Conservation (phyloP, 257 asterid species). For the Ligustrum vulgare region DNA sequence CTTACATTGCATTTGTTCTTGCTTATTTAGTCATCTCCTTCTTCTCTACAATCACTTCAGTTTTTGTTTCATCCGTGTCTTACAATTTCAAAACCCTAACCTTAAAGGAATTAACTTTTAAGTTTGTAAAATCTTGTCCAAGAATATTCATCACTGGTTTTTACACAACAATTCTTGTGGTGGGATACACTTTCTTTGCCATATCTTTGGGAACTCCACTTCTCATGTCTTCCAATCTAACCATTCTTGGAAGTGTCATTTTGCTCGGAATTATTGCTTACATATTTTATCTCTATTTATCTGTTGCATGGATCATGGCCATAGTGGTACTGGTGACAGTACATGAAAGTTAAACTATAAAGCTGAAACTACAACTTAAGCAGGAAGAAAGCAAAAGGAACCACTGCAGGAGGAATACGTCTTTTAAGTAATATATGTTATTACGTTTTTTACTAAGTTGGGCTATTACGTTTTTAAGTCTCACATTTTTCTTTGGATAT, state of each 20-base stretch:
- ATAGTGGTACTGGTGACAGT: conserved; percentile 28
- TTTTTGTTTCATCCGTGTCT: conserved; percentile 22
- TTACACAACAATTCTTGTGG: conserved; percentile 28
- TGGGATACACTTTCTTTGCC: conserved; percentile 21
- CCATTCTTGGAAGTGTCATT: neutral
- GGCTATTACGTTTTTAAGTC: no score
- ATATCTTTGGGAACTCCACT: conserved; percentile 3
- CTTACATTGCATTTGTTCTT: conserved; percentile 8
- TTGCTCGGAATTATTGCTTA: neutral
- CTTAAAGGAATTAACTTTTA: conserved; percentile 12
- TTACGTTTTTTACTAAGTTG: no score
- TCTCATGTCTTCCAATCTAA: neutral
- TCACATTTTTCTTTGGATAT: no score
- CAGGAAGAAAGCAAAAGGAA: no score
- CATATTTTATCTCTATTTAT: conserved; percentile 19
- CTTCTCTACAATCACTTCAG: neutral
- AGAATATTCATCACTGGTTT: conserved; percentile 30
- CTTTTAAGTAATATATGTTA: no score
- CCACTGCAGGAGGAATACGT: no score
- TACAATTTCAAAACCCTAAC: conserved; percentile 14
- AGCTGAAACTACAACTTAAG: no score
- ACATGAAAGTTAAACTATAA: neutral
- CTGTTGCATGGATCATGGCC: conserved; percentile 25
- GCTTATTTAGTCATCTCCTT: conserved; percentile 15
- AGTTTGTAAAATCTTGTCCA: conserved; percentile 16